phyloP scores from a whole-genome alignment of 306 rosid genomes.

The Begonia loranthoides region DNA sequence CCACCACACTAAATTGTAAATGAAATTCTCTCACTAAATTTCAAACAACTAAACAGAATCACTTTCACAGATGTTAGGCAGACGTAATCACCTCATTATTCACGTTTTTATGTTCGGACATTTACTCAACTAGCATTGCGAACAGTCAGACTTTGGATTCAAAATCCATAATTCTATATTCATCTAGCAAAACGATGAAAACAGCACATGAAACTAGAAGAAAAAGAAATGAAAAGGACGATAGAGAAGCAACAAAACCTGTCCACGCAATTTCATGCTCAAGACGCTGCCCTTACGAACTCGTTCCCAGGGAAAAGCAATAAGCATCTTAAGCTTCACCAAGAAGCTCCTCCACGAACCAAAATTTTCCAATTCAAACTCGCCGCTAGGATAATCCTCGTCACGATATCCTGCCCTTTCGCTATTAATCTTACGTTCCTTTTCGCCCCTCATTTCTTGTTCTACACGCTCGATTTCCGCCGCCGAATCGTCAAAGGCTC shows the following conservation, averaged over 20 bases:
- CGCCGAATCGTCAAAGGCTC: constrained; percentile 35
- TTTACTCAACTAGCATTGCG: no score
- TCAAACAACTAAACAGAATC: no score
- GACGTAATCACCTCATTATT: no score
- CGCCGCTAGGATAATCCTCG: constrained; percentile 51
- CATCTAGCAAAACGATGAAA: no score
- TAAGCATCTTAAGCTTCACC: constrained; percentile 63
- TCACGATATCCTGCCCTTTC: constrained; percentile 12
- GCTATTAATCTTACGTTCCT: constrained; percentile 8
- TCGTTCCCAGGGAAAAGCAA: constrained; percentile 81
- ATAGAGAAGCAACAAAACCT: constrained; percentile 28
- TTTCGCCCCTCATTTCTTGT: not conserved
- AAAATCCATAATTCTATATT: no score
- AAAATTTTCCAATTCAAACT: constrained; percentile 37
- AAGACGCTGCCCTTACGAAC: constrained; percentile 61
- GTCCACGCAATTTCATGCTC: constrained; percentile 73
- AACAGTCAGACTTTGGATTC: no score
- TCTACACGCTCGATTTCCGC: constrained; percentile 11
- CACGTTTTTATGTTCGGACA: no score
- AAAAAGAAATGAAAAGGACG: no score
- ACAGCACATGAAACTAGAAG: no score
- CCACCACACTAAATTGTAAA: no score
- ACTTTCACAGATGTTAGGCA: no score
- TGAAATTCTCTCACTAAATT: no score
- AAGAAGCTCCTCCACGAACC: constrained; percentile 42